Evolutionary conservation across 176 grass and related monocot species (phyloP).

Genomic region (Lolium multiflorum): DNA sequence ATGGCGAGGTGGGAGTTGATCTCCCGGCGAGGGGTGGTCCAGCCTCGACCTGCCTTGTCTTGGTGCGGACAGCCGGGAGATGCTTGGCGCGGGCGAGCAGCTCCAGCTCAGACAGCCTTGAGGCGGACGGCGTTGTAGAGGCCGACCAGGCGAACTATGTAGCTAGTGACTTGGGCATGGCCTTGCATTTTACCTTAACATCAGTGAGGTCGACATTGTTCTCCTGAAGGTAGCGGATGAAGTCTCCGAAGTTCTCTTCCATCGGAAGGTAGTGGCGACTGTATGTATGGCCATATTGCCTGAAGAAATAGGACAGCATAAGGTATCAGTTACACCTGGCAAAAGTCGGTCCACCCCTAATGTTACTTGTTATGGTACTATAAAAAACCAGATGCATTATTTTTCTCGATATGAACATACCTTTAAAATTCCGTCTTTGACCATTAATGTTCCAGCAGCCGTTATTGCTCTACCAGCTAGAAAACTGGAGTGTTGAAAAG

Average conservation of each 20-base stretch:
- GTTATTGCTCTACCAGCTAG: conserved; percentile 82
- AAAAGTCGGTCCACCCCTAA: background rate
- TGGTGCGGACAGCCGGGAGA: too few relatives aligned
- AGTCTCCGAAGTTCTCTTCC: conserved; percentile 84
- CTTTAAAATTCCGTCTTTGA: conserved; percentile 79
- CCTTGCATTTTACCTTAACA: conserved; percentile 62
- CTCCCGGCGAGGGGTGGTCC: too few relatives aligned
- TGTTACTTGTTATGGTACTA: background rate
- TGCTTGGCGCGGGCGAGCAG: too few relatives aligned
- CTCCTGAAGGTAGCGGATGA: conserved; percentile 66
- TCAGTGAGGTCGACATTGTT: conserved; percentile 56
- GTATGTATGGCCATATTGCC: conserved; percentile 95
- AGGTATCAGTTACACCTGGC: conserved; percentile 26
- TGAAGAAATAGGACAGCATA: conserved; percentile 48
- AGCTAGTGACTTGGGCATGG: background rate
- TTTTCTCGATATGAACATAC: conserved; percentile 26
- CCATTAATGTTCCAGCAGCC: conserved; percentile 82
- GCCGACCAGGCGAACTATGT: background rate
- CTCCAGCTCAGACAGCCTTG: too few relatives aligned
- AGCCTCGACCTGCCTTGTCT: too few relatives aligned
- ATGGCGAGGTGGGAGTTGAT: too few relatives aligned
- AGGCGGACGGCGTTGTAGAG: too few relatives aligned
- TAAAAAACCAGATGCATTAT: background rate
- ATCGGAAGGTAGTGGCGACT: conserved; percentile 91
- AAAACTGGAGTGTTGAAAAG: conserved; percentile 33